A percentile compares a stretch with the other conserved stretches of the same genome.
phyloP scores from a whole-genome alignment of 129 eudicot genomes.

The Chrysanthemum seticuspe region DNA sequence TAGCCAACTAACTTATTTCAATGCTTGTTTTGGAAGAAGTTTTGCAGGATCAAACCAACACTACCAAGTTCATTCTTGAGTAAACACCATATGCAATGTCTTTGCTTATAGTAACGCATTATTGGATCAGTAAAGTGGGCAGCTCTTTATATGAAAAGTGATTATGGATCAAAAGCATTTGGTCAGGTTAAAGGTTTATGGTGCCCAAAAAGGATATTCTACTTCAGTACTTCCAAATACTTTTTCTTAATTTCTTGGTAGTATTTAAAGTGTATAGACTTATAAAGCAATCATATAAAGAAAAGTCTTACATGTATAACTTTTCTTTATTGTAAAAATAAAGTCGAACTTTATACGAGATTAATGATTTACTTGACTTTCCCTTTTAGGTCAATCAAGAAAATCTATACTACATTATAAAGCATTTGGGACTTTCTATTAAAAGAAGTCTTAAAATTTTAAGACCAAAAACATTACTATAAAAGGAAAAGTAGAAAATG shows the following conservation, averaged over 20 bases:
- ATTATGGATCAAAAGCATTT: not conserved
- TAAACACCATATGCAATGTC: conserved; percentile 5
- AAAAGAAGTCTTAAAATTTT: no score
- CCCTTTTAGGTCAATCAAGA: no score
- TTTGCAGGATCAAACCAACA: not conserved
- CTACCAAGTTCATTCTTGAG: not conserved
- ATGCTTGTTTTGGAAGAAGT: not conserved
- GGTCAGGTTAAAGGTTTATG: not conserved
- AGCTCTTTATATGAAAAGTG: not conserved
- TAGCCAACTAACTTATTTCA: not conserved
- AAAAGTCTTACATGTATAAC: no score
- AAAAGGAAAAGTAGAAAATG: no score
- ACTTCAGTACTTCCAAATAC: not conserved
- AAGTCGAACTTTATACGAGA: no score
- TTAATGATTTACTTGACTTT: no score
- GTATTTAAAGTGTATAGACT: no score
- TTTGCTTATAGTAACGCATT: not conserved
- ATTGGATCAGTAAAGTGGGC: conserved; percentile 1
- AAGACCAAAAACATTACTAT: no score
- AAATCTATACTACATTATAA: no score
- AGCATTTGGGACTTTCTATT: no score
- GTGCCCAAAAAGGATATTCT: not conserved
- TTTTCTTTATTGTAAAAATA: no score
- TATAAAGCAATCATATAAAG: no score
- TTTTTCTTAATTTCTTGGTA: not conserved